A percentile compares a stretch with the other conserved stretches of the same genome.
Conservation (phyloP, 257 asterid genomes). For the Nicotiana knightiana region DNA sequence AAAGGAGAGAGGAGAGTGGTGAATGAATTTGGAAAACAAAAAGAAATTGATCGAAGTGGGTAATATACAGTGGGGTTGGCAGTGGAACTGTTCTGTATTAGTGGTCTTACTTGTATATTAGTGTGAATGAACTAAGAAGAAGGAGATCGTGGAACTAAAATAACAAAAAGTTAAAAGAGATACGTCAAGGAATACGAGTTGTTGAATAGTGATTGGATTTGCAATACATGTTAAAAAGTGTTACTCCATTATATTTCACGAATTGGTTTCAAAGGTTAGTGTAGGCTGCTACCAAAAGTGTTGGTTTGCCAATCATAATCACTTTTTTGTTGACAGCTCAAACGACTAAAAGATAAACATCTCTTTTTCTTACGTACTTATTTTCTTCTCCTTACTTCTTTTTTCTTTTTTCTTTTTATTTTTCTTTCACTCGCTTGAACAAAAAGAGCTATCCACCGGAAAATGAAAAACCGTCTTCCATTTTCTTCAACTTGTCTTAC, state of each 20-base stretch:
- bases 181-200: background rate
- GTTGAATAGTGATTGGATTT: background rate
- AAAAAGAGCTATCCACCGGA: too few species aligned
- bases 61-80: too few species aligned
- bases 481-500: too few species aligned
- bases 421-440: background rate
- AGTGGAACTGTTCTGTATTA: background rate
- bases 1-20: background rate
- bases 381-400: too few species aligned
- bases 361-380: background rate
- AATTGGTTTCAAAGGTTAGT: background rate
- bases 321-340: background rate
- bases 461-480: too few species aligned
- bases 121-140: background rate
- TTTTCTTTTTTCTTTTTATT: background rate
- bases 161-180: background rate
- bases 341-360: background rate
- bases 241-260: background rate
- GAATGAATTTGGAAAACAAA: too few species aligned
- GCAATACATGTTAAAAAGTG: background rate
- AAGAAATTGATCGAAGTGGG: too few species aligned
- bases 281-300: background rate
- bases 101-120: too few species aligned
- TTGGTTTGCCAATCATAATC: background rate
- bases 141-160: background rate